Evolutionary conservation across 495 filamentous ascomycete species (phyloP), one percentile per base, ranked within the genome.

Genomic region (Podospora australis): DNA sequence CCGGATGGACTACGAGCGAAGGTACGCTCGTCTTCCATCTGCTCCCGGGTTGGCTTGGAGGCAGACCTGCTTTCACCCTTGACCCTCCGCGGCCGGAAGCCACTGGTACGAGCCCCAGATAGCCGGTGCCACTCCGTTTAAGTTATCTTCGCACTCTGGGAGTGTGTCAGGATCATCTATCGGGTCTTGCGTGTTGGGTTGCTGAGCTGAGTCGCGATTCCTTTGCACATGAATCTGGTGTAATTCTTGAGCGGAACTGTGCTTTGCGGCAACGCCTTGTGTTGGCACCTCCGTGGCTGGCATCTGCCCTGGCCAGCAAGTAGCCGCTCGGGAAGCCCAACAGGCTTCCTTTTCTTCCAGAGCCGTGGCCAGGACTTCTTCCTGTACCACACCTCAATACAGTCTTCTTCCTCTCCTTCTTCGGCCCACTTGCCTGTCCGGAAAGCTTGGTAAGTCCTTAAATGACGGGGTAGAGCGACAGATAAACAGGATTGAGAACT

Each of bases 401-500:
- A n/a, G n/a, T n/a, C n/a, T n/a, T n/a, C n/a, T n/a, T n/a, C n/a
- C n/a, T n/a, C n/a, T n/a, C n/a, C n/a, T n/a, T n/a, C n/a, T n/a
- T n/a, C n/a, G n/a, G n/a, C n/a, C n/a, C n/a, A n/a, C n/a, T n/a
- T n/a, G n/a, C n/a, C n/a, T n/a, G n/a, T n/a, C n/a, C n/a, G n/a
- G n/a, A n/a, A n/a, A n/a, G n/a, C n/a, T 68, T 64, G 0, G 73
- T 74, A 11, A 58, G 64, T 1, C 79, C 80, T 44, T 78, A 81
- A 2, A 79, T 48, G 1, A 85, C 51, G 2, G 82, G 80, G 46
- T 71, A 85, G 4, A 83, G 60, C 0, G 78, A 82, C 0, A 80
- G 81, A 53, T 84, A 73, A 8, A 85, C 73, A 1, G 85, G 59
- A 54, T 85, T 69, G 1, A 83, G 65, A 0, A 84, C 82, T 42